phyloP scores from a whole-genome alignment of 768 basidiomycete species.

The Tylopilus plumbeoviolaceoides region DNA sequence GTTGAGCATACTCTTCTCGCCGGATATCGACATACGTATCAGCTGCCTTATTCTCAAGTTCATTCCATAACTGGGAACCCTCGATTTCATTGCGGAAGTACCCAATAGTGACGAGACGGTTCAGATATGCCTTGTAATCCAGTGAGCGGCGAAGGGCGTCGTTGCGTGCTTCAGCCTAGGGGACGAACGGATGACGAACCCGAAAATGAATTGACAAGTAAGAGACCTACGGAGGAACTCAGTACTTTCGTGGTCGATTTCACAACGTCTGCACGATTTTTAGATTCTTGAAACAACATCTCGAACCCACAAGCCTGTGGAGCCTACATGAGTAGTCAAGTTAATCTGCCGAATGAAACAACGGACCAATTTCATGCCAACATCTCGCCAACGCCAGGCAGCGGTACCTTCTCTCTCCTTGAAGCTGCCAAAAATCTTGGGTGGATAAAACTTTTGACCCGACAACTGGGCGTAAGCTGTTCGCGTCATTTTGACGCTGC shows the following conservation, averaged over 20 bases:
- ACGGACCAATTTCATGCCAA: constrained; percentile 90
- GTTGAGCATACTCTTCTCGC: constrained; percentile 58
- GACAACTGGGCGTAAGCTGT: constrained; percentile 91
- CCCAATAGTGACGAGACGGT: constrained; percentile 55
- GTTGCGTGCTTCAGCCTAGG: constrained; percentile 59
- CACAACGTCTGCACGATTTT: constrained; percentile 45
- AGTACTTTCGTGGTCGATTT: constrained; percentile 35
- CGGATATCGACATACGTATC: constrained; percentile 59
- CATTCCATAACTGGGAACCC: constrained; percentile 74
- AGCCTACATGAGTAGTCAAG: neutral
- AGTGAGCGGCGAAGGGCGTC: constrained; percentile 63
- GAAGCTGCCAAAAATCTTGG: constrained; percentile 82
- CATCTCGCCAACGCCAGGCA: constrained; percentile 75
- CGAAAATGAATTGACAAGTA: neutral
- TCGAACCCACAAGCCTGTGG: constrained; percentile 89
- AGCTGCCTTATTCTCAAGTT: constrained; percentile 67
- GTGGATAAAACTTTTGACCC: constrained; percentile 90
- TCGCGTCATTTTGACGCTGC: constrained; percentile 74
- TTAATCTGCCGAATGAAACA: neutral
- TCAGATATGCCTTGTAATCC: constrained; percentile 69
- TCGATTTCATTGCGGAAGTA: constrained; percentile 80
- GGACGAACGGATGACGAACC: neutral
- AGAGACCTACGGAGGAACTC: constrained; percentile 45
- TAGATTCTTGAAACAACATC: constrained; percentile 89
- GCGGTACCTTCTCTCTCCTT: constrained; percentile 56